A percentile compares a stretch with the other conserved stretches of the same genome.
Conservation (phyloP, 495 filamentous ascomycete species). For the Neurospora africana region DNA sequence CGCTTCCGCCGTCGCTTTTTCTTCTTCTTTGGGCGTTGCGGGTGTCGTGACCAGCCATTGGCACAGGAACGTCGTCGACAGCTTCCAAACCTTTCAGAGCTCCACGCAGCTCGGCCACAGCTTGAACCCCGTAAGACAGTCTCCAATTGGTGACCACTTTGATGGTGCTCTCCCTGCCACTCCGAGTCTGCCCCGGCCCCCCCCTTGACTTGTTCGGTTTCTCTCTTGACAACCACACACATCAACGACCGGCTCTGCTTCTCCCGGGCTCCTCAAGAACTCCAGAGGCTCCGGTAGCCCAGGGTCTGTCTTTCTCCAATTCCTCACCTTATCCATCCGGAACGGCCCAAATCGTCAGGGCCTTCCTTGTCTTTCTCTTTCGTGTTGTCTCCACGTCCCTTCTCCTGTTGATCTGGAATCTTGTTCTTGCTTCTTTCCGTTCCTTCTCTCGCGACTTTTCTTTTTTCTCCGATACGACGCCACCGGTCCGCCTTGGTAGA, state of each 20-base stretch:
- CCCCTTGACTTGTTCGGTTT: background rate
- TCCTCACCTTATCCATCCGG: background rate
- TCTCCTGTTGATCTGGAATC: background rate
- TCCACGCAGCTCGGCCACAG: background rate
- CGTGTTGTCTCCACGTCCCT: background rate
- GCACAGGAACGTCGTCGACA: background rate
- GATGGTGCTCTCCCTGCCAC: background rate
- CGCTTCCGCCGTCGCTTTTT: background rate
- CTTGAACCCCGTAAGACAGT: background rate
- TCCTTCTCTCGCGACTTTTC: background rate
- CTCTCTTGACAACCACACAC: background rate
- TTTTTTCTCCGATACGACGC: background rate
- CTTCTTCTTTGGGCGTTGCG: background rate
- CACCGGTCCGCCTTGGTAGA: background rate
- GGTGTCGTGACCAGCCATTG: background rate
- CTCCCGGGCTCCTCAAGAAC: background rate
- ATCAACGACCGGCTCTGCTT: background rate
- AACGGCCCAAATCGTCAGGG: background rate
- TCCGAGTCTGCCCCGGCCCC: background rate
- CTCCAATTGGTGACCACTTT: background rate
- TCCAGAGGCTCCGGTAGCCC: background rate
- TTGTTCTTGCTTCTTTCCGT: background rate
- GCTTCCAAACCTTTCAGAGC: background rate
- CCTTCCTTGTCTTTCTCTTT: background rate
- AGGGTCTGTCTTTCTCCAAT: background rate